Evolutionary conservation across 2,329 filamentous ascomycete species (phyloP), one percentile per base, ranked within the genome.

Genomic region (Neocatenulostroma microsporum): DNA sequence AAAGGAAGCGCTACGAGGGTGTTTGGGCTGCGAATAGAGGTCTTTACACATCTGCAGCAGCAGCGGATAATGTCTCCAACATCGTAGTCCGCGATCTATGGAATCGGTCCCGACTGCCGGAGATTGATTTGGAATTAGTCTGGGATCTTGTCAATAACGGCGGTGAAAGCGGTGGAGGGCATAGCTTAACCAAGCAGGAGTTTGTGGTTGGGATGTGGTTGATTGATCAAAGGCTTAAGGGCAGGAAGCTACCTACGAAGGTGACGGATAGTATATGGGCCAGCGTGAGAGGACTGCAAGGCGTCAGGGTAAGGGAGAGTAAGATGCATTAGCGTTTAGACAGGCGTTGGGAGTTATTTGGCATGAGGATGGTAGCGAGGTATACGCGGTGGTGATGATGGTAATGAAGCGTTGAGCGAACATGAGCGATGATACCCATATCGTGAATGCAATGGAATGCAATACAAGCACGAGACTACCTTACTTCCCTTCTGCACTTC

Each of bases 161-260:
- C 5, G 57, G 62, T 1, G 54, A 62, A 11, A 80, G 80, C 1
- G n/a, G n/a, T n/a, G n/a, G n/a, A n/a, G n/a, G n/a, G n/a, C n/a
- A n/a, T n/a, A 65, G 72, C 47, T 61, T 91, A 36, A 67, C 64
- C 38, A 74, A 75, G 51, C 72, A 80, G 37, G 81, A 87, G 62
- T 91, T 91, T 57, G 81, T 91, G 0, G 83, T 89, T 1, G 84
- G 84, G 8, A 71, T 85, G 65, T 91, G 84, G 83, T 62, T 91
- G 32, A 74, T 91, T 23, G 84, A 91, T 57, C 83, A 88, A 67
- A 67, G 82, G 41, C 63, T 91, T 12, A 77, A 82, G 47, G 85
- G 84, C 1, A 67, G 84, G 41, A 91, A 91, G 66, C 67, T 89
- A 14, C 84, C 85, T 0, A 64, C 72, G 11, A 75, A 73, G 50